Conservation (phyloP, 176 grass and related monocot genomes). For the Oryza meridionalis region DNA sequence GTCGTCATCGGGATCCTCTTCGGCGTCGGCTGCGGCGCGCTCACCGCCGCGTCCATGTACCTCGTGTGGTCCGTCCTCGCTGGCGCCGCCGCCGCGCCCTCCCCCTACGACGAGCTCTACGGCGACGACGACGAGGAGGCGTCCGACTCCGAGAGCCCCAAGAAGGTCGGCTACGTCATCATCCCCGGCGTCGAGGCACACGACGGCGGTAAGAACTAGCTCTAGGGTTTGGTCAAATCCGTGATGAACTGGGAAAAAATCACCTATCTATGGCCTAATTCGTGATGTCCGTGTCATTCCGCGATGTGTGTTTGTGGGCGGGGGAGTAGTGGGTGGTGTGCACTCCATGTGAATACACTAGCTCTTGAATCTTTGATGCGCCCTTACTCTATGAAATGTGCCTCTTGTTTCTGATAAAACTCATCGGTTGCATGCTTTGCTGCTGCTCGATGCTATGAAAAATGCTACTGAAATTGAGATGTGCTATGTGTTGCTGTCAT, state of each 20-base stretch:
- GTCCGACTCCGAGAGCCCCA: constrained; percentile 59
- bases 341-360: constrained; percentile 36
- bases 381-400: constrained; percentile 19
- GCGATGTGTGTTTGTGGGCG: neutral
- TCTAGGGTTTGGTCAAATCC: constrained; percentile 37
- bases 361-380: constrained; percentile 16
- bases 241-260: neutral
- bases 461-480: constrained; percentile 15
- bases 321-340: constrained; percentile 11
- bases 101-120: constrained; percentile 54
- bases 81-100: constrained; percentile 37
- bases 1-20: constrained; percentile 68
- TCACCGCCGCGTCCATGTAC: constrained; percentile 72
- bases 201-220: constrained; percentile 67
- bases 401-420: constrained; percentile 30
- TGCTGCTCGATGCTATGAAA: constrained; percentile 3
- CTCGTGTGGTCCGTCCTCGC: constrained; percentile 61
- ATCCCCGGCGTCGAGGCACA: constrained; percentile 49
- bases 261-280: neutral
- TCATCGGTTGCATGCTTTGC: constrained; percentile 8
- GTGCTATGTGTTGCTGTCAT: constrained; percentile 2
- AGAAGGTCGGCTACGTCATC: constrained; percentile 70
- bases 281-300: constrained; percentile 9
- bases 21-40: constrained; percentile 66
- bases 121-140: constrained; percentile 48